Evolutionary conservation across 2,329 filamentous ascomycete species (phyloP).

Genomic region (Helotiales sp.): DNA sequence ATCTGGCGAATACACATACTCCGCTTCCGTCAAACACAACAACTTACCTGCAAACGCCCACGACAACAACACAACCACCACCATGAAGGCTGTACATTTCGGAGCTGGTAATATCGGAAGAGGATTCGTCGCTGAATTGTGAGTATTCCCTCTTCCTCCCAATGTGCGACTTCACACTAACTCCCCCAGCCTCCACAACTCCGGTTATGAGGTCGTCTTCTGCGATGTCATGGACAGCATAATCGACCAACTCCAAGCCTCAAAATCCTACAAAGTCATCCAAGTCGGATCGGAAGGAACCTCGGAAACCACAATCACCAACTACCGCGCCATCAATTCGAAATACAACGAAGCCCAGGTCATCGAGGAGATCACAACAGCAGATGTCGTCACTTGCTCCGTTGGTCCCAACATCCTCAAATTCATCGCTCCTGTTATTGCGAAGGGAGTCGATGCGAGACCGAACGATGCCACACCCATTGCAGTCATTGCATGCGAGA

Average conservation of each 20-base stretch:
- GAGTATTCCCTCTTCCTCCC: constrained; percentile 8
- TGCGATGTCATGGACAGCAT: constrained; percentile 87
- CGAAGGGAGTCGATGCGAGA: constrained; percentile 85
- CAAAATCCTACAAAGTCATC: constrained; percentile 83
- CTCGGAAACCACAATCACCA: constrained; percentile 78
- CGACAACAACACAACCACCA: not conserved
- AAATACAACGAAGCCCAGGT: constrained; percentile 80
- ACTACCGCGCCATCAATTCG: constrained; percentile 97
- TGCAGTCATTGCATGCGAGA: constrained; percentile 96
- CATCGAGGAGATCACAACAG: constrained; percentile 80
- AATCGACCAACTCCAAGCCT: constrained; percentile 75
- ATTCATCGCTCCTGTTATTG: constrained; percentile 94
- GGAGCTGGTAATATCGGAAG: constrained; percentile 80
- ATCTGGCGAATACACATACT: not conserved
- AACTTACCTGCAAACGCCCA: not conserved
- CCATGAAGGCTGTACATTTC: constrained; percentile 74
- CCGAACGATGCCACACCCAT: constrained; percentile 65
- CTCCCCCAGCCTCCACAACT: constrained; percentile 68
- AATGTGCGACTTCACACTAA: constrained; percentile 4
- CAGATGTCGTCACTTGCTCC: constrained; percentile 92
- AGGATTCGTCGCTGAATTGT: constrained; percentile 38
- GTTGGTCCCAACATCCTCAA: constrained; percentile 95
- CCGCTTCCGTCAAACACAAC: not conserved
- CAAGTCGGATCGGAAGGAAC: constrained; percentile 88
- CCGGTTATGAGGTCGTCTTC: constrained; percentile 94